A percentile compares a stretch with the other conserved stretches of the same genome.
Evolutionary conservation across 331 rosid species (phyloP).

Genomic region (Rosa hybrid): DNA sequence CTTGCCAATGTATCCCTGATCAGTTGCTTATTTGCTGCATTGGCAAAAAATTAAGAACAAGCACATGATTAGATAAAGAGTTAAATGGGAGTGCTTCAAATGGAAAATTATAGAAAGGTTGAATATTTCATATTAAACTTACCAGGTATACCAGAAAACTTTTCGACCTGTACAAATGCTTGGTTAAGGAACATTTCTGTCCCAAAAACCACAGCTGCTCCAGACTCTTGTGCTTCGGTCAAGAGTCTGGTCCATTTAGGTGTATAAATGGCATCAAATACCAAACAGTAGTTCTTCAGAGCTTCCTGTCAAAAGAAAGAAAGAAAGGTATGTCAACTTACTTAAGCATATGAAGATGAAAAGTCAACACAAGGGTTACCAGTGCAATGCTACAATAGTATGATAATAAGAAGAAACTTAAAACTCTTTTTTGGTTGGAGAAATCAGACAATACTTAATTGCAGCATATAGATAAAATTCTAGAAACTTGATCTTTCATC

Average conservation of each 20-base stretch:
- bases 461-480: neutral
- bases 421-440: neutral
- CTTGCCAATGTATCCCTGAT: constrained; percentile 49
- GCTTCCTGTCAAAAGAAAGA: constrained; percentile 41
- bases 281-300: constrained; percentile 55
- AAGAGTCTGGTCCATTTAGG: constrained; percentile 72
- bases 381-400: neutral
- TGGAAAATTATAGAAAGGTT: neutral
- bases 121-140: neutral
- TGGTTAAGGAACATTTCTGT: constrained; percentile 71
- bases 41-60: neutral
- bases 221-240: constrained; percentile 60
- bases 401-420: neutral
- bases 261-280: constrained; percentile 67
- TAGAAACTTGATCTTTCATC: constrained; percentile 1
- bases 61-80: neutral
- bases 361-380: neutral
- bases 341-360: neutral
- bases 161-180: constrained; percentile 66
- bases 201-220: constrained; percentile 55
- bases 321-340: constrained; percentile 2
- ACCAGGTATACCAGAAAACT: constrained; percentile 65
- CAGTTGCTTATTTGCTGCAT: constrained; percentile 65
- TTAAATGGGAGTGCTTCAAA: neutral
- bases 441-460: neutral